phyloP scores from a whole-genome alignment of 106 monocot species.

The Xerophyta viscosa region DNA sequence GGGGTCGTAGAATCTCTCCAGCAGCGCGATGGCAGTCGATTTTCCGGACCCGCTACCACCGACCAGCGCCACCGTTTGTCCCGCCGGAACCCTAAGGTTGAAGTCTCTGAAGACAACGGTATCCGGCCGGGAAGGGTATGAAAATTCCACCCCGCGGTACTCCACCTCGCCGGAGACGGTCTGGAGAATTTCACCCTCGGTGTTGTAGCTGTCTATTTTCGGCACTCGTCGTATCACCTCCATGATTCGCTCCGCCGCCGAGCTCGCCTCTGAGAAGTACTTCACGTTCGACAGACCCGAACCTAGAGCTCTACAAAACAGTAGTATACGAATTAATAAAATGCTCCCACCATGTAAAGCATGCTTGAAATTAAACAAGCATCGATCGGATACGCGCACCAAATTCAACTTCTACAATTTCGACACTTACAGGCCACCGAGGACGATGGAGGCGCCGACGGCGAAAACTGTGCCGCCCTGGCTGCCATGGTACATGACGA shows the following conservation, averaged over 20 bases:
- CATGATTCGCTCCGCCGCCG: slow-evolving; percentile 55
- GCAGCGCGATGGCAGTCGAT: slow-evolving; percentile 52
- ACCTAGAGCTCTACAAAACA: no score
- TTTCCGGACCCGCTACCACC: slow-evolving; percentile 70
- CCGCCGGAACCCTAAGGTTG: slow-evolving; percentile 39
- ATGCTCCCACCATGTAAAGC: no score
- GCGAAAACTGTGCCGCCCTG: slow-evolving; percentile 71
- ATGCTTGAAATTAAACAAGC: no score
- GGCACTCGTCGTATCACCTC: slow-evolving; percentile 52
- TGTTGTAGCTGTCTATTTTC: slow-evolving; percentile 61
- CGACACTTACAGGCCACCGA: slow-evolving; percentile 82
- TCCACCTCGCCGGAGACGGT: slow-evolving; percentile 52
- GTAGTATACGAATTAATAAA: no score
- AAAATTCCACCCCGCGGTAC: slow-evolving; percentile 43
- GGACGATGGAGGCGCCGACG: slow-evolving; percentile 39
- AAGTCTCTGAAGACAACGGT: slow-evolving; percentile 34
- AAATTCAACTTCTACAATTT: no score
- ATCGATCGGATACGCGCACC: no score
- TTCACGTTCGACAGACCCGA: slow-evolving; percentile 75
- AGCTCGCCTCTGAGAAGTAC: slow-evolving; percentile 66
- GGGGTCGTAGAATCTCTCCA: slow-evolving; percentile 66
- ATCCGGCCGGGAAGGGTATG: slow-evolving; percentile 63
- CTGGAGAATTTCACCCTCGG: slow-evolving; percentile 27
- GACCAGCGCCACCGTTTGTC: slow-evolving; percentile 60
- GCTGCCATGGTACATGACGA: slow-evolving; percentile 61